Evolutionary conservation across 139 green algal species (phyloP).

Genomic region (Bryopsis sp.): DNA sequence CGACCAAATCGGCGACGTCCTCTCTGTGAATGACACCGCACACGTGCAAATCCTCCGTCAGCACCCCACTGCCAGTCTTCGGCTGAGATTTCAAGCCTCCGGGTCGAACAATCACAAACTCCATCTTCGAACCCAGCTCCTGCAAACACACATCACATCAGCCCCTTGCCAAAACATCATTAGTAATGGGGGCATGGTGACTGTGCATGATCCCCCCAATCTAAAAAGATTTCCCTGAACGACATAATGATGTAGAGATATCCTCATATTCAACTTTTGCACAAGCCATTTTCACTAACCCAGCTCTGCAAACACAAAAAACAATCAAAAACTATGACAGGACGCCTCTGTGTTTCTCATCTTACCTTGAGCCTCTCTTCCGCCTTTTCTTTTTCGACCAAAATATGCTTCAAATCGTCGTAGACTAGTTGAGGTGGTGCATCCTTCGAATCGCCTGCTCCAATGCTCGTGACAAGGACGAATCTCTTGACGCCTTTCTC

Average conservation of each 20-base stretch:
- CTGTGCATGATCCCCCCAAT: no score
- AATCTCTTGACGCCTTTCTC: slow-evolving; percentile 89
- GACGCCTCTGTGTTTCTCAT: background rate
- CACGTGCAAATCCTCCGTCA: slow-evolving; percentile 75
- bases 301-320: background rate
- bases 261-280: no score
- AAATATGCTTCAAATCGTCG: slow-evolving; percentile 79
- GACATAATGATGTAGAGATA: no score
- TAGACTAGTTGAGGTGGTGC: slow-evolving; percentile 68
- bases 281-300: no score
- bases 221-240: no score
- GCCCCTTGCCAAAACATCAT: no score
- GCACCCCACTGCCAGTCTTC: slow-evolving; percentile 63
- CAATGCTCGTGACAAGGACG: slow-evolving; percentile 90
- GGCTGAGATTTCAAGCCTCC: slow-evolving; percentile 82
- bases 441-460: slow-evolving; percentile 72
- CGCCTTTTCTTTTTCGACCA: slow-evolving; percentile 95
- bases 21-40: slow-evolving; percentile 75
- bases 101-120: slow-evolving; percentile 85
- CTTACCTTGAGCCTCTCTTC: slow-evolving; percentile 72
- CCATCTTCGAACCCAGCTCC: slow-evolving; percentile 41
- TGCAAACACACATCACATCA: no score
- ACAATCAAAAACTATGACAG: background rate
- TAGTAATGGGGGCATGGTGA: no score
- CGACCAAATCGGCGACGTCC: slow-evolving; percentile 77